Evolutionary conservation across 208 protist genomes (phyloP).

Genomic region (Trichomonas tenax): DNA sequence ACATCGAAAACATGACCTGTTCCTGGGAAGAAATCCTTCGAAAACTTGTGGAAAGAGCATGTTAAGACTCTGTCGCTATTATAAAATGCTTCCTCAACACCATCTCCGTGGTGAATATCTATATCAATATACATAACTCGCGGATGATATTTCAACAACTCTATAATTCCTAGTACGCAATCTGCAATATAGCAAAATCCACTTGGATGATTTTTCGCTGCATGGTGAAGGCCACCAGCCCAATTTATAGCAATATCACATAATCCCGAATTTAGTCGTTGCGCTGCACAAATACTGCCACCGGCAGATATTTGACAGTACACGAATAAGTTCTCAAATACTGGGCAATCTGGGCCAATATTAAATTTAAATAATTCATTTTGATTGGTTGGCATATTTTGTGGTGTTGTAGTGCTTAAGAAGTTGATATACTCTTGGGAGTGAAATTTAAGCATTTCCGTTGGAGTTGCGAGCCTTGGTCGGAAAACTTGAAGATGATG

Average conservation of each 20-base stretch:
- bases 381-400: conserved; percentile 17
- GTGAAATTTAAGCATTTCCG: conserved; percentile 38
- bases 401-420: conserved; percentile 29
- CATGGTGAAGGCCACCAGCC: conserved; percentile 91
- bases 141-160: conserved; percentile 72
- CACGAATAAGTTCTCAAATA: conserved; percentile 48
- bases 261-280: conserved; percentile 66
- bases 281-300: conserved; percentile 64
- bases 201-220: conserved; percentile 66
- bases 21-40: conserved; percentile 65
- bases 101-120: conserved; percentile 98
- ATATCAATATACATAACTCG: conserved; percentile 98
- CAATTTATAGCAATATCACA: conserved; percentile 93
- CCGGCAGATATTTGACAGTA: conserved; percentile 47
- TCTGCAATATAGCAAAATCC: conserved; percentile 99
- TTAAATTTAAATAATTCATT: conserved; percentile 28
- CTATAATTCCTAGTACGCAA: conserved; percentile 94
- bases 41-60: conserved; percentile 94
- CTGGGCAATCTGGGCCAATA: conserved; percentile 44
- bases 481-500: conserved; percentile 36
- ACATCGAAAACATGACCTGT: conserved; percentile 53
- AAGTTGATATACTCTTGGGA: conserved; percentile 40
- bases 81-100: conserved; percentile 86
- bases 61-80: conserved; percentile 92
- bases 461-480: conserved; percentile 26